Conservation (phyloP, 352 stramenopile genomes). For the Phytophthora palmivora region DNA sequence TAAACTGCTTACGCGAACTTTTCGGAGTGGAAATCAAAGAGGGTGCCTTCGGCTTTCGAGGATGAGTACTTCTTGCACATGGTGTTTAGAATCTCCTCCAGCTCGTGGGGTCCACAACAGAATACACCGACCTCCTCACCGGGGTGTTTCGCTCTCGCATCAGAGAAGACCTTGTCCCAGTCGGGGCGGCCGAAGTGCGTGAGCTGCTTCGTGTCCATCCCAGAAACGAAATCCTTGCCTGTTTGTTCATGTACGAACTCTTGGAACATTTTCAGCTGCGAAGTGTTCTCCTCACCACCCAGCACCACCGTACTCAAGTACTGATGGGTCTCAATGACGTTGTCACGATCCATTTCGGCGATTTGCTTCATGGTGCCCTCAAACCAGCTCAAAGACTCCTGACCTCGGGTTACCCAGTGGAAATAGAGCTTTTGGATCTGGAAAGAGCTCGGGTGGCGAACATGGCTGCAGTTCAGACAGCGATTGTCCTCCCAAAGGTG, state of each 20-base stretch:
- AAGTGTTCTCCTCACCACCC: conserved; percentile 59
- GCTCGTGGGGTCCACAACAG: conserved; percentile 72
- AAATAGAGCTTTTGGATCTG: conserved; percentile 85
- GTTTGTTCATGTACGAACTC: conserved; percentile 76
- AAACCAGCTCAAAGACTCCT: conserved; percentile 82
- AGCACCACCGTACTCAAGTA: conserved; percentile 83
- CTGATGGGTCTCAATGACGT: conserved; percentile 78
- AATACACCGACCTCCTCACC: conserved; percentile 80
- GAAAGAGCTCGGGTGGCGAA: conserved; percentile 69
- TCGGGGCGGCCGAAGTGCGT: conserved; percentile 84
- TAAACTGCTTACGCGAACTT: conserved; percentile 59
- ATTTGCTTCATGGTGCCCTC: conserved; percentile 85
- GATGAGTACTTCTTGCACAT: conserved; percentile 74
- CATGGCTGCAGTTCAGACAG: conserved; percentile 64
- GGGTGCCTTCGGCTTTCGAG: conserved; percentile 46
- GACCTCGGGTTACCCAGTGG: conserved; percentile 77
- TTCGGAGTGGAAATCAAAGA: conserved; percentile 82
- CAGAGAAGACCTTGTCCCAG: conserved; percentile 73
- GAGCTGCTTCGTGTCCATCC: conserved; percentile 69
- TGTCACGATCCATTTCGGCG: conserved; percentile 64
- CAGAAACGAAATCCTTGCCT: conserved; percentile 77
- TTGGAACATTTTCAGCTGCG: conserved; percentile 79
- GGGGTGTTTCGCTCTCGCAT: conserved; percentile 45
- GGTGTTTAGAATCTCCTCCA: conserved; percentile 67
- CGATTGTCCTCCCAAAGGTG: conserved; percentile 73